Conservation (phyloP, 495 filamentous ascomycete genomes). For the Penicillium cinerascens region DNA sequence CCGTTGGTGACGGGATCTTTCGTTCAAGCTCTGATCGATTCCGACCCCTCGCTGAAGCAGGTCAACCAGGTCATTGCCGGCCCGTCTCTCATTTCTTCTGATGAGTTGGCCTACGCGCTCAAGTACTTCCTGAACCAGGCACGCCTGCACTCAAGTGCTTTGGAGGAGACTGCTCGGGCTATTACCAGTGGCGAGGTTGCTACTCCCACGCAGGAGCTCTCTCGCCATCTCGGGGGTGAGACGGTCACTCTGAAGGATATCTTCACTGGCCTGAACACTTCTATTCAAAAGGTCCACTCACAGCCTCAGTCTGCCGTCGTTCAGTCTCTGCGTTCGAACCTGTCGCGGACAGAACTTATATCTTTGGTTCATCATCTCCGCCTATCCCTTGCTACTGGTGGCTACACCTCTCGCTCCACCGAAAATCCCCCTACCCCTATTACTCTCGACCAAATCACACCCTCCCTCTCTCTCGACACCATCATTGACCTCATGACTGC, state of each 20-base stretch:
- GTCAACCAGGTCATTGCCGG: constrained; percentile 53
- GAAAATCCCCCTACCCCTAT: constrained; percentile 43
- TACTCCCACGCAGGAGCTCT: constrained; percentile 19
- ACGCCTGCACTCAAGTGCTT: constrained; percentile 27
- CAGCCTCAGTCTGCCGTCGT: constrained; percentile 57
- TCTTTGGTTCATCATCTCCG: constrained; percentile 72
- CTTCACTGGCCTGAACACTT: constrained; percentile 39
- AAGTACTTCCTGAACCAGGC: constrained; percentile 39
- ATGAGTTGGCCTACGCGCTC: constrained; percentile 44
- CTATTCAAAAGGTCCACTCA: constrained; percentile 61
- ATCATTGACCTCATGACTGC: constrained; percentile 66
- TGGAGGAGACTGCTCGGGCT: constrained; percentile 31
- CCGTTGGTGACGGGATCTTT: constrained; percentile 54
- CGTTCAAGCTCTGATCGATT: constrained; percentile 53
- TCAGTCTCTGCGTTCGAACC: constrained; percentile 58
- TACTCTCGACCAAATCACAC: constrained; percentile 50
- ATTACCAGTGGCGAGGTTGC: constrained; percentile 30
- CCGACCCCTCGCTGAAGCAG: constrained; percentile 58
- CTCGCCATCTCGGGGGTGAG: constrained; percentile 27
- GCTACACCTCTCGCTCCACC: constrained; percentile 42
- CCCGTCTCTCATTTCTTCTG: constrained; percentile 35
- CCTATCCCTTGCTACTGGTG: constrained; percentile 54
- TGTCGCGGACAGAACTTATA: constrained; percentile 65
- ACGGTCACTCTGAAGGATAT: constrained; percentile 29
- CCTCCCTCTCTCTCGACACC: constrained; percentile 46